phyloP scores from a whole-genome alignment of 345 rosid species.

The Pistacia atlantica region DNA sequence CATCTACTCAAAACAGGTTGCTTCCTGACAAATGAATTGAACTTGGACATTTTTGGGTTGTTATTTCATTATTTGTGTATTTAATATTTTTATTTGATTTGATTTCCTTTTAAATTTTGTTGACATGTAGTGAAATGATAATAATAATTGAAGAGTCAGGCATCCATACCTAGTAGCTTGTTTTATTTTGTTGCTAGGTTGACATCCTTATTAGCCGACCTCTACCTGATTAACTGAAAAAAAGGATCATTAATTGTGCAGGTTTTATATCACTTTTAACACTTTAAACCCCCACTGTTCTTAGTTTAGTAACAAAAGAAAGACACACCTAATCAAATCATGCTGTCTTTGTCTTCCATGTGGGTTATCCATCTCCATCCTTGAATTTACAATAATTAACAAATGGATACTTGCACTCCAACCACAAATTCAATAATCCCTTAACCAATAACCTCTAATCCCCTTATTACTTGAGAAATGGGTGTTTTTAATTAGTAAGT shows the following conservation, averaged over 20 bases:
- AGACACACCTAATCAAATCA: conserved; percentile 7
- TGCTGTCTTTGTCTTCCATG: conserved; percentile 19
- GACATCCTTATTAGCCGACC: neutral
- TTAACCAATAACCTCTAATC: neutral
- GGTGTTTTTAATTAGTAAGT: too few relatives aligned
- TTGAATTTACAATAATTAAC: conserved; percentile 3
- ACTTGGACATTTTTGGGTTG: too few relatives aligned
- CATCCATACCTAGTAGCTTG: neutral
- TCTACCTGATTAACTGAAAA: neutral
- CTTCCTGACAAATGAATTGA: too few relatives aligned
- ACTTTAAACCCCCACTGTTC: neutral
- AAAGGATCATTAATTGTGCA: neutral
- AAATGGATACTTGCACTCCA: neutral
- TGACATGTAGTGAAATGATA: too few relatives aligned
- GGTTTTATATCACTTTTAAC: neutral
- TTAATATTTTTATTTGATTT: too few relatives aligned
- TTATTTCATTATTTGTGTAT: too few relatives aligned
- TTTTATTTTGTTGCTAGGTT: neutral
- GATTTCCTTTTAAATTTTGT: neutral
- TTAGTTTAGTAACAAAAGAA: neutral
- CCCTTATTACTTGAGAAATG: neutral
- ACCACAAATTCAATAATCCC: neutral
- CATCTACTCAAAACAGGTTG: too few relatives aligned
- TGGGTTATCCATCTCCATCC: conserved; percentile 13
- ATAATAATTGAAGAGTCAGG: neutral